Conservation (phyloP, 805 yeast genomes). For the Allodekkera sacchari region DNA sequence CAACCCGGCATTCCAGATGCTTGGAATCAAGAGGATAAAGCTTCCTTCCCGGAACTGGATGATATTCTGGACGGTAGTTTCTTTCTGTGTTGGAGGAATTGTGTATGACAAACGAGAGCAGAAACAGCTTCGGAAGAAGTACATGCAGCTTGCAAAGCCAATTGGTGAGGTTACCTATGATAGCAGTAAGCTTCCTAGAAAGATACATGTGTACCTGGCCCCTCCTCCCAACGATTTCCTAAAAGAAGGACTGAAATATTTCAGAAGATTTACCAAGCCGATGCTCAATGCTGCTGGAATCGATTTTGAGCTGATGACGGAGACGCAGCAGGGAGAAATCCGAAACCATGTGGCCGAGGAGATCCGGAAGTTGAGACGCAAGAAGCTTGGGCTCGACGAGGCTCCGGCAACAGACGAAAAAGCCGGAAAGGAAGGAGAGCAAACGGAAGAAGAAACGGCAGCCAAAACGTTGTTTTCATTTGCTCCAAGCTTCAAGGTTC, state of each 20-base stretch:
- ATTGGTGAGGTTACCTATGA: constrained; percentile 38
- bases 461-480: constrained; percentile 3
- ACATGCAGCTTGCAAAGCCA: constrained; percentile 52
- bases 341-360: constrained; percentile 75
- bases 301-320: constrained; percentile 72
- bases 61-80: constrained; percentile 73
- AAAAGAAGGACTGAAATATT: constrained; percentile 62
- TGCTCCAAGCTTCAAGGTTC: constrained; percentile 1
- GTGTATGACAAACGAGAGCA: constrained; percentile 75
- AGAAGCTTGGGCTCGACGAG: constrained; percentile 19
- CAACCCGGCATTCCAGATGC: constrained; percentile 74
- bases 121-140: constrained; percentile 50
- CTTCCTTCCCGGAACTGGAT: constrained; percentile 91
- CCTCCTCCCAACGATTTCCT: constrained; percentile 96
- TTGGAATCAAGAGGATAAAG: constrained; percentile 74
- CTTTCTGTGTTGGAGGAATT: constrained; percentile 63
- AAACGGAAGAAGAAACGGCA: constrained; percentile 1
- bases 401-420: constrained; percentile 14
- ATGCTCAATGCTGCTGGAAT: constrained; percentile 74
- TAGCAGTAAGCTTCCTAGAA: constrained; percentile 55
- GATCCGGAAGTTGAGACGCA: constrained; percentile 60
- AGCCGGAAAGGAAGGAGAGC: constrained; percentile 11
- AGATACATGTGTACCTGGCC: constrained; percentile 73
- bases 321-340: constrained; percentile 83
- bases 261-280: constrained; percentile 79